phyloP scores from a whole-genome alignment of 2,329 filamentous ascomycete species.

The Hyphodiscus sp. region DNA sequence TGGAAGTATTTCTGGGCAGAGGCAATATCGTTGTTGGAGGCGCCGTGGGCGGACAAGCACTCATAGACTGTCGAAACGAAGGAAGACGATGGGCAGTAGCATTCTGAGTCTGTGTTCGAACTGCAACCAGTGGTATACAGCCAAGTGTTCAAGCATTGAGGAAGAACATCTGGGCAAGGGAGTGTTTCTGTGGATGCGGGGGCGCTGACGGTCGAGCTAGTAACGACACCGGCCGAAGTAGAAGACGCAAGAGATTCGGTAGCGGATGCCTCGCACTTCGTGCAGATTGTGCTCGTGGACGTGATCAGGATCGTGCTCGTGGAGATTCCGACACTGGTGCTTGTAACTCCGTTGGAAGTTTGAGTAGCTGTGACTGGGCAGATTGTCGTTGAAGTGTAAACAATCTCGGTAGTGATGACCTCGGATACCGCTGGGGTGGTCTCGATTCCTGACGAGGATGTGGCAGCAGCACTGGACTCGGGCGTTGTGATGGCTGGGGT shows the following conservation, averaged over 20 bases:
- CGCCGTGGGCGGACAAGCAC: constrained; percentile 74
- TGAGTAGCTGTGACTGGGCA: constrained; percentile 27
- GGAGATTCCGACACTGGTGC: constrained; percentile 19
- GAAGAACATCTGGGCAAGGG: constrained; percentile 59
- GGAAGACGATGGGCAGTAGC: constrained; percentile 76
- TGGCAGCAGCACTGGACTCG: constrained; percentile 12
- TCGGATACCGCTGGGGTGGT: constrained; percentile 9
- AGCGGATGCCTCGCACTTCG: constrained; percentile 13
- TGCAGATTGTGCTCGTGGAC: constrained; percentile 28
- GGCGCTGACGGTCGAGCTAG: constrained; percentile 3
- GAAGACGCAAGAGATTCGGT: constrained; percentile 16
- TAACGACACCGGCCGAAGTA: constrained; percentile 25
- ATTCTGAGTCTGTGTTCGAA: constrained; percentile 74
- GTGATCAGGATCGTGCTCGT: constrained; percentile 32
- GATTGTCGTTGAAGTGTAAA: constrained; percentile 23
- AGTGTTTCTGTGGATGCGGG: constrained; percentile 31
- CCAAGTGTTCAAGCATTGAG: constrained; percentile 90
- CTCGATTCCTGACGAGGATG: constrained; percentile 8
- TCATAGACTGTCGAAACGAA: constrained; percentile 75
- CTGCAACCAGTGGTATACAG: constrained; percentile 60
- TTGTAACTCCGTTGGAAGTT: constrained; percentile 13
- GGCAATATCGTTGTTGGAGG: constrained; percentile 57
- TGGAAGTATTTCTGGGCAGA: constrained; percentile 77
- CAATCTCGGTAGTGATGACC: constrained; percentile 19
- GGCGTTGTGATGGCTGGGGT: not conserved